Percentiles rank a stretch among this genome's conserved stretches.
Conservation (phyloP, 176 grass and related monocot species). For the Oryza australiensis region DNA sequence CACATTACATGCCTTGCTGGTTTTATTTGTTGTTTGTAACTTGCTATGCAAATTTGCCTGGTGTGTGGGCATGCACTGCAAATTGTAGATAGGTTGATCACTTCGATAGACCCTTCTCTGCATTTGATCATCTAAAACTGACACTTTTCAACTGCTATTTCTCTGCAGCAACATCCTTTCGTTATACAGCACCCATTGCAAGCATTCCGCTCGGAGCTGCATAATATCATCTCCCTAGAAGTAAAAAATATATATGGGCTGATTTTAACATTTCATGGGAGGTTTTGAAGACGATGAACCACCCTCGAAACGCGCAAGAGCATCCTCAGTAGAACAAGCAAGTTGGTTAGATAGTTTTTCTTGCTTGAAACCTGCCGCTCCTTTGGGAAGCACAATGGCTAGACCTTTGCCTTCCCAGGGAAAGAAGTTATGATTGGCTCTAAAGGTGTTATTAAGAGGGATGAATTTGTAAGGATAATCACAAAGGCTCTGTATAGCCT, state of each 20-base stretch:
- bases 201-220: constrained; percentile 18
- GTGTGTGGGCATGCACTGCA: not conserved
- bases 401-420: constrained; percentile 77
- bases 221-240: constrained; percentile 36
- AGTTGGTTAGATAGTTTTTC: constrained; percentile 52
- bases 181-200: not conserved
- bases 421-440: constrained; percentile 77
- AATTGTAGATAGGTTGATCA: not conserved
- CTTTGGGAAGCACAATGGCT: constrained; percentile 91
- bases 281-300: constrained; percentile 89
- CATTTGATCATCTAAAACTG: constrained; percentile 16
- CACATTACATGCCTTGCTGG: not conserved
- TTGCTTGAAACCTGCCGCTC: constrained; percentile 50
- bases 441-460: constrained; percentile 82
- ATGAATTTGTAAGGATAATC: constrained; percentile 92
- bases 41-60: not conserved
- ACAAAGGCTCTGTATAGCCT: constrained; percentile 85
- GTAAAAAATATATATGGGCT: constrained; percentile 72
- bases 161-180: constrained; percentile 42
- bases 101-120: constrained; percentile 6
- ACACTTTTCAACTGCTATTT: constrained; percentile 16
- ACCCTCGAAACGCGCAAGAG: constrained; percentile 76
- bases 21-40: not conserved
- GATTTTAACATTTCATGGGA: constrained; percentile 91
- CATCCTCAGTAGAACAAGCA: constrained; percentile 62